Evolutionary conservation across 441 rosid genomes (phyloP).

Genomic region (Jatropha podagrica): DNA sequence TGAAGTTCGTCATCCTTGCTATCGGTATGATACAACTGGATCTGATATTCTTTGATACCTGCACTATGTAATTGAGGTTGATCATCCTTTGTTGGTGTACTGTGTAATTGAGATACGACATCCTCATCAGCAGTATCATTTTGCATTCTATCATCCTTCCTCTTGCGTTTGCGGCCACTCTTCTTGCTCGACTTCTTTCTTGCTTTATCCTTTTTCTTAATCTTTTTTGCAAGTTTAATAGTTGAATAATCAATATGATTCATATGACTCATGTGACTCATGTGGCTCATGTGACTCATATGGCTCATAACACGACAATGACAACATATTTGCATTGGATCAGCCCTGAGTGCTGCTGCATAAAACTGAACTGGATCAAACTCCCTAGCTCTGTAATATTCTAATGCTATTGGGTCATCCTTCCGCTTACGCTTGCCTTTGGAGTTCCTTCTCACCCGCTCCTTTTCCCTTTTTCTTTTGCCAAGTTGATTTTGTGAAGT

Average conservation of each 20-base stretch:
- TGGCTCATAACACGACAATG: conserved; percentile 23
- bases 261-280: neutral
- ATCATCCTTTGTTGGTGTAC: conserved; percentile 17
- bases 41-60: conserved; percentile 13
- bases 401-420: conserved; percentile 26
- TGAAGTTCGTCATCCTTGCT: conserved; percentile 15
- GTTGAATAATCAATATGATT: conserved; percentile 21
- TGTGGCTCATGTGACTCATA: no score
- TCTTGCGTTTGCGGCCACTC: conserved; percentile 23
- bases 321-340: conserved; percentile 28
- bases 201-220: conserved; percentile 30
- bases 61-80: conserved; percentile 17
- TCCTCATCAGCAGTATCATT: conserved; percentile 23
- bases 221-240: conserved; percentile 31
- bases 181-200: conserved; percentile 30
- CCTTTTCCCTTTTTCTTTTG: conserved; percentile 35
- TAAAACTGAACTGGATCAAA: conserved; percentile 25
- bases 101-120: conserved; percentile 14
- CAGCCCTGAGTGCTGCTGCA: conserved; percentile 30
- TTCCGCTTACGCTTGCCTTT: conserved; percentile 14
- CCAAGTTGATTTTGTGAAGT: conserved; percentile 22
- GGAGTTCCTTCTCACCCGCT: conserved; percentile 33
- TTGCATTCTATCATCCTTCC: conserved; percentile 28
- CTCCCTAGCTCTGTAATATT: conserved; percentile 21
- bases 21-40: neutral